These are phyloP conservation scores for Phytophthora sp. DNA, from an alignment of 352 stramenopile species.

Conservation along the genomic window DNA sequence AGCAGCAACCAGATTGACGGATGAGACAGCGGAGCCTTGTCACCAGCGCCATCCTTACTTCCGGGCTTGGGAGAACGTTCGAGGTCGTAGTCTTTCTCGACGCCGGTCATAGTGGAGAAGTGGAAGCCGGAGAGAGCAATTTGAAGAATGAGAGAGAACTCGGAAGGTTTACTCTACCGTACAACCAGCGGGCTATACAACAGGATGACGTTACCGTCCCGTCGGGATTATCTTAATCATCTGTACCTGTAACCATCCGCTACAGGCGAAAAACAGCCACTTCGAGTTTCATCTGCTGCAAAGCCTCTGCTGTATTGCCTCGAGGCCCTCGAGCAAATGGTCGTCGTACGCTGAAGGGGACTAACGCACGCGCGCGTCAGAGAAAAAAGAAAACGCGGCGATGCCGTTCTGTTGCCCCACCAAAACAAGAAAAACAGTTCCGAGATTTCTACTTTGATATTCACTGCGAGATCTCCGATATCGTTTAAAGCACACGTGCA, in stretches of 20 bases:
- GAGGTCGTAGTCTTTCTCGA: constrained; percentile 41
- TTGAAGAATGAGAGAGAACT: constrained; percentile 28
- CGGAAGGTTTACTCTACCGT: neutral
- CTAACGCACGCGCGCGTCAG: too few relatives aligned
- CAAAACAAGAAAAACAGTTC: too few relatives aligned
- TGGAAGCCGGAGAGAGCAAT: constrained; percentile 24
- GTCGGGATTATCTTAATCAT: constrained; percentile 8
- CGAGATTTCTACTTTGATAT: too few relatives aligned
- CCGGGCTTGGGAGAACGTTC: constrained; percentile 34
- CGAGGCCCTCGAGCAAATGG: too few relatives aligned
- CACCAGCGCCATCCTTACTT: constrained; percentile 10
- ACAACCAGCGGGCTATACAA: too few relatives aligned
- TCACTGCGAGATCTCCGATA: too few relatives aligned
- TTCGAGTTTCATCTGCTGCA: constrained; percentile 7
- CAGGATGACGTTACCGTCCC: too few relatives aligned
- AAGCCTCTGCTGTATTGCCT: constrained; percentile 16
- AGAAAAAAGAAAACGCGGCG: too few relatives aligned
- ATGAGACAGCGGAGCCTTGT: constrained; percentile 22
- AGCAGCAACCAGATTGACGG: constrained; percentile 56
- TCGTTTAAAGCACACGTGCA: too few relatives aligned
- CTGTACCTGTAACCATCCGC: constrained; percentile 7
- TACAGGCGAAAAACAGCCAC: constrained; percentile 22
- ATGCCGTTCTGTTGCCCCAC: too few relatives aligned
- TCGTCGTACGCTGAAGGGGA: too few relatives aligned
- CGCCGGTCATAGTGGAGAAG: constrained; percentile 22